Evolutionary conservation across 257 asterid genomes (phyloP).

Genomic region (Dorcoceras hygrometricum): DNA sequence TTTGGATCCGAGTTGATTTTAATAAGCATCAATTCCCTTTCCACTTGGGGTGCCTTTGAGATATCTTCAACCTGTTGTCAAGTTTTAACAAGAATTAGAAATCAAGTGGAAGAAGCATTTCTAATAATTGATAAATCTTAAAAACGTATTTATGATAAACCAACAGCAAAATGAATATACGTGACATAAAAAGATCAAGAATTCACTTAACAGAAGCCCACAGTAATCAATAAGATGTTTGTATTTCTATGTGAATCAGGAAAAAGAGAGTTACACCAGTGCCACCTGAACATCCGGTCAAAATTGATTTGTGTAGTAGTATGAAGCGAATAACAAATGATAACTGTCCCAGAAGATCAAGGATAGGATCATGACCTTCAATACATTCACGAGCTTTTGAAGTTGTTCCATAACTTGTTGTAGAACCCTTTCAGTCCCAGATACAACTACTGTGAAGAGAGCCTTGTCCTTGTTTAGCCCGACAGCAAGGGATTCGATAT

Average conservation of each 20-base stretch:
- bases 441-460: constrained; percentile 86
- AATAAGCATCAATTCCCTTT: constrained; percentile 92
- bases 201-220: neutral
- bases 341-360: constrained; percentile 5
- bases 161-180: neutral
- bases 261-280: constrained; percentile 6
- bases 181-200: neutral
- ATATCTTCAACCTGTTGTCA: constrained; percentile 76
- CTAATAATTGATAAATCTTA: constrained; percentile 1
- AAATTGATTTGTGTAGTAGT: neutral
- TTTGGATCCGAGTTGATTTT: constrained; percentile 82
- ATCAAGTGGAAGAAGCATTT: constrained; percentile 6
- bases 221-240: neutral
- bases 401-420: constrained; percentile 91
- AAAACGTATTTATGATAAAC: constrained; percentile 11
- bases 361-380: constrained; percentile 55
- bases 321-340: constrained; percentile 5
- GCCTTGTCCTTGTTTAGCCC: constrained; percentile 97
- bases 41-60: constrained; percentile 93
- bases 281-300: constrained; percentile 7
- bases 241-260: neutral
- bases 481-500: constrained; percentile 96
- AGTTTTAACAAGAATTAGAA: constrained; percentile 21
- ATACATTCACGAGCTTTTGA: constrained; percentile 83
- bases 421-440: constrained; percentile 80